Base-by-base conservation (phyloP, 2,329 filamentous ascomycete species). In the Sphaerostilbella broomeana region DNA sequence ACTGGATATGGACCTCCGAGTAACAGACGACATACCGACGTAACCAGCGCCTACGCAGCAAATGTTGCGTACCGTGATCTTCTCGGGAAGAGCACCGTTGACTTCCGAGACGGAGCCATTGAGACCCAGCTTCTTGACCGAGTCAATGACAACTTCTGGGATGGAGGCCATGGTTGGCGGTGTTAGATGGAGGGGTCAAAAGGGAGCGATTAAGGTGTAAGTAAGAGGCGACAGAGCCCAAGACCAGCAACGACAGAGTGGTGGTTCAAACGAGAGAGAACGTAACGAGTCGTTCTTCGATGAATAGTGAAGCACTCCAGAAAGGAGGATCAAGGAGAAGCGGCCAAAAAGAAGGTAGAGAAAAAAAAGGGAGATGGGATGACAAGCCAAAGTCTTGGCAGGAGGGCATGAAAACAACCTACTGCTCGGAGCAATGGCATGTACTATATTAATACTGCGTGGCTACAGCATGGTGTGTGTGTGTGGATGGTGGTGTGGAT, bases 41-140 rank as follows among this genome's bases (percentile, higher is more conserved):
- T 86, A 86, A 50, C 83, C 83, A 49, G 83, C 83, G 35, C 83
- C 83, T 46, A 86, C 77, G 55, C 80, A 86, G 61, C 82, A 86
- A 37, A 86, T 78, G 53, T 75, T 80, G 52, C 64, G 65, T 26
- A 81, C 59, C 35, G 55, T 50, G 49, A 62, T 56, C 33, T 51
- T 53, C 19, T 44, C 47, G 9, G 50, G 43, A 25, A 50, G 40
- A 21, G 41, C 42, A 48, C 55, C 58, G 49, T 62, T 61, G 47
- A 52, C 41, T 31, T 55, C 33, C 31, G 49, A 47, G 33, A 49
- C 40, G 12, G 52, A 52, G 45, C 60, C 59, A 48, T 62, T 60
- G 52, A 60, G 51, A 46, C 54, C 50, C 26, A 60, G 47, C 30
- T 45, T 54, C 47, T 52, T 52, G 51, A 58, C 55, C 21, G 55